These are phyloP conservation scores for Citrullus mucosospermus DNA, from an alignment of 306 rosid genomes.

Conservation along the genomic window DNA sequence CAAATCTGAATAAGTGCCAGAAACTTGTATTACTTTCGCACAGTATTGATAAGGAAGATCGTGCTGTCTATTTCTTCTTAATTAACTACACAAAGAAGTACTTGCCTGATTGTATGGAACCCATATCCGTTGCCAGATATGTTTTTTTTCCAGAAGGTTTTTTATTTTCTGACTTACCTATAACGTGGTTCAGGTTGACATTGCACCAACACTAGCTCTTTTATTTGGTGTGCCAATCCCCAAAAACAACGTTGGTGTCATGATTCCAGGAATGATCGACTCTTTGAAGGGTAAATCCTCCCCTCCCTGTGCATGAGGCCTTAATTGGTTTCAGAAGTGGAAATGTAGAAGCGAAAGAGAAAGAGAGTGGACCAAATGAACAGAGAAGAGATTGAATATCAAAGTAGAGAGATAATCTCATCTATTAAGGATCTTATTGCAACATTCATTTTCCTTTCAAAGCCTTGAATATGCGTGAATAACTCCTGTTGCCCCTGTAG, in stretches of 20 bases:
- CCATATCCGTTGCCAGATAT: background rate
- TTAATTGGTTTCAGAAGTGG: background rate
- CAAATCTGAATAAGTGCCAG: background rate
- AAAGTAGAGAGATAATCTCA: background rate
- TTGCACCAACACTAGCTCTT: slow-evolving; percentile 74
- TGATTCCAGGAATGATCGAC: slow-evolving; percentile 39
- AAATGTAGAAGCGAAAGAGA: background rate
- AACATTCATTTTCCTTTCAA: background rate
- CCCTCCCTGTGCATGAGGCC: slow-evolving; percentile 6
- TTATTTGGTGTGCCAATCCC: slow-evolving; percentile 90
- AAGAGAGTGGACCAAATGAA: background rate
- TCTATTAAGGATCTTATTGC: background rate
- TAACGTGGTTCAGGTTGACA: slow-evolving; percentile 54
- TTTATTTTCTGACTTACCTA: background rate
- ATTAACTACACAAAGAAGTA: background rate
- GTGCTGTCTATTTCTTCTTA: background rate
- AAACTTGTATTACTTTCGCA: background rate
- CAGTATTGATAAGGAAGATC: background rate
- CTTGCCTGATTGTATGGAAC: background rate
- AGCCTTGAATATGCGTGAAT: background rate
- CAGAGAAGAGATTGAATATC: background rate
- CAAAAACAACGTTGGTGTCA: slow-evolving; percentile 72
- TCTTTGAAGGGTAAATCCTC: slow-evolving; percentile 39
- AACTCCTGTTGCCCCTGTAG: background rate
- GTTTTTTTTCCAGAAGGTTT: background rate